Conservation (phyloP, 805 yeast genomes). For the Candida piceae region DNA sequence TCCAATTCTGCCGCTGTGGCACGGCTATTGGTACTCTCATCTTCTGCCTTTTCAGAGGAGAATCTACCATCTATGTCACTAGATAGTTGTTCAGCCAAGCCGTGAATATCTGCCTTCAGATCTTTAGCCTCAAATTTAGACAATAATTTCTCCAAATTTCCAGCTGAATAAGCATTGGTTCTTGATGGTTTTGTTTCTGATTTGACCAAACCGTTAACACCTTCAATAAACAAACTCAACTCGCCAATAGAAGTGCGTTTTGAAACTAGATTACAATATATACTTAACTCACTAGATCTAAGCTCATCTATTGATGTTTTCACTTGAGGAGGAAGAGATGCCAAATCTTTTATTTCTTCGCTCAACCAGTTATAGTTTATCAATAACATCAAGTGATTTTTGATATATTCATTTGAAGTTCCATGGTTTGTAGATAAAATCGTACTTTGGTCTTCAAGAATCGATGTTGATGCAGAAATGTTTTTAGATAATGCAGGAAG, state of each 20-base stretch:
- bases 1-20: slow-evolving; percentile 37
- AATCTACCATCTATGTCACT: slow-evolving; percentile 39
- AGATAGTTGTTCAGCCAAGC: slow-evolving; percentile 51
- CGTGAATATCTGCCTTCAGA: slow-evolving; percentile 47
- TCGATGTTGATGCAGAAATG: background rate
- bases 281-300: slow-evolving; percentile 30
- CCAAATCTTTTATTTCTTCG: slow-evolving; percentile 33
- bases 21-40: slow-evolving; percentile 26
- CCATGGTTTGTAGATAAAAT: background rate
- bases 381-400: slow-evolving; percentile 37
- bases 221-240: slow-evolving; percentile 58
- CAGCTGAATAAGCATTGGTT: slow-evolving; percentile 60
- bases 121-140: slow-evolving; percentile 55
- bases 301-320: slow-evolving; percentile 27
- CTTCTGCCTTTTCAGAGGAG: slow-evolving; percentile 6
- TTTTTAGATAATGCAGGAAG: slow-evolving; percentile 4
- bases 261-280: slow-evolving; percentile 44
- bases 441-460: background rate
- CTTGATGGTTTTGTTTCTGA: slow-evolving; percentile 44
- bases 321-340: slow-evolving; percentile 16
- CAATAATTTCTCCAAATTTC: slow-evolving; percentile 53
- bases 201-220: slow-evolving; percentile 48
- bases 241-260: slow-evolving; percentile 56
- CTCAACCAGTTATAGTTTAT: slow-evolving; percentile 50
- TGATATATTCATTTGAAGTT: slow-evolving; percentile 6